Base-by-base conservation (phyloP, 2,329 filamentous ascomycete species). In the Chaetoscypha palmicola region DNA sequence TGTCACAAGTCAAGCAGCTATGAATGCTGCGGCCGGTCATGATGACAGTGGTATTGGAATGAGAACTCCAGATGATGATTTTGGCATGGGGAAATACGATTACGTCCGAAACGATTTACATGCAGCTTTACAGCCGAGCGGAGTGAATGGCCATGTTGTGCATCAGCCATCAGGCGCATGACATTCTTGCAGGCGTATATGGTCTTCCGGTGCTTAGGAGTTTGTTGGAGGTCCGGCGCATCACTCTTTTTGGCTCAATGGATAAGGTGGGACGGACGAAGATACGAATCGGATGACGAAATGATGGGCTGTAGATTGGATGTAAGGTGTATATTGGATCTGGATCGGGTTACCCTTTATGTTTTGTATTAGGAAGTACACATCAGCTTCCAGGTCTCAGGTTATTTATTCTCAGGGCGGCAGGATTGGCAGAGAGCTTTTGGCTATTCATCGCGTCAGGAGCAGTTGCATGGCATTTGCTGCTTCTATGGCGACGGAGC, bases 11-110 rank as follows among this genome's bases (percentile, higher is more conserved):
- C 66, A 76, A 58, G 67, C 68, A 49, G 58, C 62, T 3, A 62
- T 69, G 35, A 69, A 72, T 19, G 57, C 68, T 46, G 71, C 72
- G 45, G 66, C 67, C 32, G 68, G 63, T 38, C 76, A 82, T 48
- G 83, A 88, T 53, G 84, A 88, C 53, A 88, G 83, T 56, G 83
- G 82, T 1, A 88, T 88, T 48, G 81, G 81, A 22, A 81, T 88
- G 55, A 68, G 77, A 39, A 81, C 78, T 3, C 78, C 79, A 1
- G 79, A 83, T 41, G 79, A 82, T 43, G 79, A 83, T 20, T 79
- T 78, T 36, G 68, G 72, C 1, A 71, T 77, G 60, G 74, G 76
- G 41, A 81, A 81, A 57, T 81, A 73, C 57, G 66, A 68, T 8
- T 73, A 71, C 46, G 41, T 28, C 14, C 56, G 52, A 32, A 49